These are phyloP conservation scores for Botrytis paeoniae DNA, from an alignment of 2,329 filamentous ascomycete species.

Conservation along the genomic window DNA sequence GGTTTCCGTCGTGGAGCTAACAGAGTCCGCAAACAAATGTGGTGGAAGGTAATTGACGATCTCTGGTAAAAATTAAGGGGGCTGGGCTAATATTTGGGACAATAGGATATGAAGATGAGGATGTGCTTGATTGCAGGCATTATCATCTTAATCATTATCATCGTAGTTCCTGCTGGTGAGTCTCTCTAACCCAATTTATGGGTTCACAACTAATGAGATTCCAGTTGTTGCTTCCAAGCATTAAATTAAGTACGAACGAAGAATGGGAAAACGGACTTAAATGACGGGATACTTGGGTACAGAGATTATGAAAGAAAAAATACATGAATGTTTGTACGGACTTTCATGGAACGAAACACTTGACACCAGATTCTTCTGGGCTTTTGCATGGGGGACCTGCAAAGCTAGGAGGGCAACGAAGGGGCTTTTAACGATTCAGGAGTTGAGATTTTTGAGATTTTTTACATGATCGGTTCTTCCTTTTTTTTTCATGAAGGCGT, in stretches of 20 bases:
- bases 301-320: slow-evolving; percentile 9
- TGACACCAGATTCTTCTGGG: slow-evolving; percentile 35
- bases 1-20: slow-evolving; percentile 96
- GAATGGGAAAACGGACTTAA: background rate
- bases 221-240: slow-evolving; percentile 46
- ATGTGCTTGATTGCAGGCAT: slow-evolving; percentile 92
- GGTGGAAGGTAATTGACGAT: slow-evolving; percentile 39
- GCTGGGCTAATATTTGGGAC: slow-evolving; percentile 3
- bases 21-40: slow-evolving; percentile 95
- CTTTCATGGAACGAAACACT: slow-evolving; percentile 24
- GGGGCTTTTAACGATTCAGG: slow-evolving; percentile 38
- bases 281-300: slow-evolving; percentile 20
- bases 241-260: slow-evolving; percentile 18
- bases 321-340: slow-evolving; percentile 26
- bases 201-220: slow-evolving; percentile 30
- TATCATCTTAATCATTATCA: slow-evolving; percentile 86
- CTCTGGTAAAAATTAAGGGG: background rate
- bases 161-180: slow-evolving; percentile 89
- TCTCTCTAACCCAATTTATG: slow-evolving; percentile 21
- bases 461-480: slow-evolving; percentile 29
- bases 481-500: slow-evolving; percentile 33
- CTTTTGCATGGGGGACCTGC: slow-evolving; percentile 40
- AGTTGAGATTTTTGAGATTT: slow-evolving; percentile 41
- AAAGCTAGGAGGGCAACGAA: slow-evolving; percentile 23
- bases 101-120: slow-evolving; percentile 74